Evolutionary conservation across 164 flowering plant species (phyloP).

Genomic region (Houttuynia cordata): DNA sequence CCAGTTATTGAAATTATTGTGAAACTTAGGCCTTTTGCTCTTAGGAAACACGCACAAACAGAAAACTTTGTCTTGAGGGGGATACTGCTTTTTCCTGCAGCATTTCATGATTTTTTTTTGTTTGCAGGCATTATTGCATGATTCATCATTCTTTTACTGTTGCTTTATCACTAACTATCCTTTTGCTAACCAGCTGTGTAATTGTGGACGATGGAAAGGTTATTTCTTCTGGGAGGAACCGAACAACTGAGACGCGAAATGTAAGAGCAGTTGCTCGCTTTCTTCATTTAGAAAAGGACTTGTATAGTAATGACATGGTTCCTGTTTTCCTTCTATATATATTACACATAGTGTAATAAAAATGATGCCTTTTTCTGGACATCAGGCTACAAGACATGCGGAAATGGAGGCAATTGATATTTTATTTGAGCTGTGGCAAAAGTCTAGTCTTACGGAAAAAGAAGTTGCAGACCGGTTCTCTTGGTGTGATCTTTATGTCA

Average conservation of each 20-base stretch:
- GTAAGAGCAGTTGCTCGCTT: constrained; percentile 17
- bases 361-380: neutral
- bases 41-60: too few species aligned
- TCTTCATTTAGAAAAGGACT: neutral
- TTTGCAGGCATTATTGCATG: neutral
- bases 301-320: neutral
- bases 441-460: constrained; percentile 34
- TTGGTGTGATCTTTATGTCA: constrained; percentile 68
- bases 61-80: too few species aligned
- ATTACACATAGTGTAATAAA: neutral
- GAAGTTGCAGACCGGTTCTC: constrained; percentile 57
- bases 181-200: constrained; percentile 47
- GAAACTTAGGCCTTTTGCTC: too few species aligned
- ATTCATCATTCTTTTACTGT: neutral
- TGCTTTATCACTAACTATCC: neutral
- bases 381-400: constrained; percentile 85
- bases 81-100: too few species aligned
- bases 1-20: too few species aligned
- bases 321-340: neutral
- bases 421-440: constrained; percentile 64
- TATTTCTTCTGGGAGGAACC: constrained; percentile 73
- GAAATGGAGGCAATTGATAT: constrained; percentile 91
- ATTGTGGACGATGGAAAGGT: constrained; percentile 60
- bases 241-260: constrained; percentile 79
- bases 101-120: neutral